These are phyloP conservation scores for Yamadazyma triangularis DNA, from an alignment of 1,139 yeast species.

Conservation along the genomic window DNA sequence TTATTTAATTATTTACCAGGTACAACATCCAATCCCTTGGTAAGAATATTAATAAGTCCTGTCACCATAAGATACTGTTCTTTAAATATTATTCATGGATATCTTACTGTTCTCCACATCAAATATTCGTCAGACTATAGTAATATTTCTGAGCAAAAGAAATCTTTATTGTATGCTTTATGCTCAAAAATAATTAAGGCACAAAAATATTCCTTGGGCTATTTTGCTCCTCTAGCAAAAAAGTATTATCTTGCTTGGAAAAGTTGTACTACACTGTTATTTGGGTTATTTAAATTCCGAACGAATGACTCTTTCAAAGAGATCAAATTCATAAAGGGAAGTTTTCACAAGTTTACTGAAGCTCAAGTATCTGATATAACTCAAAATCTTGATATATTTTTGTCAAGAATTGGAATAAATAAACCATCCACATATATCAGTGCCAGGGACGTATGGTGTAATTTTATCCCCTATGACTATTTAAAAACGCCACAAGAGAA, in stretches of 20 bases:
- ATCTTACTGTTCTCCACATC: not conserved
- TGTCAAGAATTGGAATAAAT: not conserved
- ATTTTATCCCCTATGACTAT: conserved; percentile 9
- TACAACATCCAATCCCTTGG: conserved; percentile 6
- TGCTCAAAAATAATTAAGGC: too few relatives aligned
- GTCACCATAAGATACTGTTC: conserved; percentile 9
- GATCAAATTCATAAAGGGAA: conserved; percentile 4
- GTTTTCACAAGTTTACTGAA: conserved; percentile 8
- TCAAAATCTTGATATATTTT: conserved; percentile 5
- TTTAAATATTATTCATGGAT: conserved; percentile 5
- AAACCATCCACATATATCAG: conserved; percentile 1
- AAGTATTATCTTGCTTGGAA: conserved; percentile 11
- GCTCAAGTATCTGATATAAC: conserved; percentile 11
- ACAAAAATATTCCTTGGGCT: conserved; percentile 6
- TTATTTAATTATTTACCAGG: conserved; percentile 6
- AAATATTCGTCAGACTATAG: not conserved
- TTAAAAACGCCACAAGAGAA: conserved; percentile 7
- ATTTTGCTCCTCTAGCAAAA: conserved; percentile 6
- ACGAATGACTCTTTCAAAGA: too few relatives aligned
- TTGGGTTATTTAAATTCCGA: too few relatives aligned
- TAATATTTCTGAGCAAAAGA: too few relatives aligned
- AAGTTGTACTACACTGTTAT: too few relatives aligned
- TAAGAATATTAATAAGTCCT: conserved; percentile 9
- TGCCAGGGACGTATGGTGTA: conserved; percentile 8
- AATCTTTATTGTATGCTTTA: too few relatives aligned